A percentile compares a stretch with the other conserved stretches of the same genome.
These are phyloP conservation scores for Annona squamosa DNA, from an alignment of 164 flowering plant species.

Conservation along the genomic window DNA sequence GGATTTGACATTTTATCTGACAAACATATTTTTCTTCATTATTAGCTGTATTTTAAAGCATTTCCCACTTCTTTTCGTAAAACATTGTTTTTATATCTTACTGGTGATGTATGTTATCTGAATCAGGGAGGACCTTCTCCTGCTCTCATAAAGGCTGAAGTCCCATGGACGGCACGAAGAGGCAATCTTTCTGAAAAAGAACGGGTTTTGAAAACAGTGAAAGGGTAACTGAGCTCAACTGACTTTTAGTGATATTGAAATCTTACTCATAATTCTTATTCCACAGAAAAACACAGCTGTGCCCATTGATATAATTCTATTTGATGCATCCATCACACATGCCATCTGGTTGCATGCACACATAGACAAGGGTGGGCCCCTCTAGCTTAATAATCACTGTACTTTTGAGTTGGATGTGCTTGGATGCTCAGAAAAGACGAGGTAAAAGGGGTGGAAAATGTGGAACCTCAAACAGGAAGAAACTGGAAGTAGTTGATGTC, in stretches of 20 bases:
- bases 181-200: slow-evolving; percentile 72
- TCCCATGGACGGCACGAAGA: slow-evolving; percentile 81
- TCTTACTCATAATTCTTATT: neutral
- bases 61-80: too few species aligned
- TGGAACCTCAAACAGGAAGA: too few species aligned
- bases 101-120: too few species aligned
- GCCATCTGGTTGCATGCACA: neutral
- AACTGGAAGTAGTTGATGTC: too few species aligned
- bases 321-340: neutral
- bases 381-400: neutral
- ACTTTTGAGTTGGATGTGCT: neutral
- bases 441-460: too few species aligned
- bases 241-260: neutral
- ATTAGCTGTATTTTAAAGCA: too few species aligned
- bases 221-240: slow-evolving; percentile 56
- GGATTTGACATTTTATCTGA: too few species aligned
- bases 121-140: slow-evolving; percentile 61
- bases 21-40: too few species aligned
- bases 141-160: slow-evolving; percentile 66
- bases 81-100: too few species aligned
- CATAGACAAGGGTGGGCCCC: neutral
- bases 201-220: slow-evolving; percentile 80
- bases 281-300: neutral
- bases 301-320: neutral
- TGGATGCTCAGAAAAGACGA: too few species aligned